Evolutionary conservation across 202 grass and related monocot genomes (phyloP).

Genomic region (Elaeis oleifera): DNA sequence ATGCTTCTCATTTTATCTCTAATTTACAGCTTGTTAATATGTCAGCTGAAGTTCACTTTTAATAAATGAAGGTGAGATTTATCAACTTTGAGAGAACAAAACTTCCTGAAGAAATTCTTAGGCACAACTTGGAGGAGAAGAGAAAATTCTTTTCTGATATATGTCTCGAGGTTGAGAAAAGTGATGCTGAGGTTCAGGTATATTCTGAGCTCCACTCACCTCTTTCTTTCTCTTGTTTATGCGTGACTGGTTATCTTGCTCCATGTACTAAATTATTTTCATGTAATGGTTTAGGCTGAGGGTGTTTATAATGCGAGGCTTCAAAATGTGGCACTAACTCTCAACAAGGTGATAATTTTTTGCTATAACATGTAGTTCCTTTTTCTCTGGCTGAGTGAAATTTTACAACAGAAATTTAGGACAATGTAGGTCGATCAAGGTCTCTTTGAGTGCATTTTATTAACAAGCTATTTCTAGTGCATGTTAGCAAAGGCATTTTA

Average conservation of each 20-base stretch:
- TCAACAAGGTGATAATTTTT: constrained; percentile 67
- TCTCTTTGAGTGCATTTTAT: too few species aligned
- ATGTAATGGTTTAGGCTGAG: constrained; percentile 48
- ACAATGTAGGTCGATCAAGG: too few species aligned
- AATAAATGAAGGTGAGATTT: constrained; percentile 78
- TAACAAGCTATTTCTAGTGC: too few species aligned
- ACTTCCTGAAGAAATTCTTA: constrained; percentile 83
- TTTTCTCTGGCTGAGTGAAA: too few species aligned
- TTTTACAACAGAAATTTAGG: too few species aligned
- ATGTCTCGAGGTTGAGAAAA: constrained; percentile 75
- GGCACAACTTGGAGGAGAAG: constrained; percentile 84
- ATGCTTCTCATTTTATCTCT: constrained; percentile 33
- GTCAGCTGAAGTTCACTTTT: constrained; percentile 19
- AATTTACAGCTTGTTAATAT: constrained; percentile 11
- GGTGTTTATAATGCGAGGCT: constrained; percentile 92
- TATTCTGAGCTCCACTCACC: constrained; percentile 21
- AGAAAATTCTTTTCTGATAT: constrained; percentile 87
- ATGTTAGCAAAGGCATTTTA: too few species aligned
- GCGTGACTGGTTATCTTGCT: constrained; percentile 8
- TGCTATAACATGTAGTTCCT: background rate
- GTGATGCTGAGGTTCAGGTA: constrained; percentile 91
- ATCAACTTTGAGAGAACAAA: constrained; percentile 92
- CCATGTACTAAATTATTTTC: constrained; percentile 17
- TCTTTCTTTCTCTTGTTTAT: constrained; percentile 4
- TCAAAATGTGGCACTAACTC: constrained; percentile 89